Evolutionary conservation across 305 asterid genomes (phyloP).

Genomic region (Rubia occidens): DNA sequence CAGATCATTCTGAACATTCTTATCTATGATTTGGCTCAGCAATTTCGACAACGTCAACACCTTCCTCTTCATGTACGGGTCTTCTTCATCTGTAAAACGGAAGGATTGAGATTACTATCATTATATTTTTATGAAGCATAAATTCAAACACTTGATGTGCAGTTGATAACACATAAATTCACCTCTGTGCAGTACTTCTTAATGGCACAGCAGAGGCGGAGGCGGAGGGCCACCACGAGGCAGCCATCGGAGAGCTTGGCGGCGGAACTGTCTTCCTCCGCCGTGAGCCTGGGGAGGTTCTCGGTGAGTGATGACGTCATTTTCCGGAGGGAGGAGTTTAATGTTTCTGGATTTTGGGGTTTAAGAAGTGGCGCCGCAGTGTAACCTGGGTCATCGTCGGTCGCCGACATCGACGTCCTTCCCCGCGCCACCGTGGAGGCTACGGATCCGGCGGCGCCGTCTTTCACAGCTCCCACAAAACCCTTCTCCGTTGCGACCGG

Average conservation of each 20-base stretch:
- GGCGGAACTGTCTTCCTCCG: slow-evolving; percentile 69
- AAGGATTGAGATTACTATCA: no score
- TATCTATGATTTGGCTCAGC: slow-evolving; percentile 36
- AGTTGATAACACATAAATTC: not conserved
- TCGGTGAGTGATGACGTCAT: slow-evolving; percentile 27
- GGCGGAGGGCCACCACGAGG: slow-evolving; percentile 55
- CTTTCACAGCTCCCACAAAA: no score
- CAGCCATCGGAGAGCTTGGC: slow-evolving; percentile 79
- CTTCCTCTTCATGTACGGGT: slow-evolving; percentile 67
- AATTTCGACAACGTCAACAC: slow-evolving; percentile 74
- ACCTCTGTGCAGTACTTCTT: slow-evolving; percentile 64
- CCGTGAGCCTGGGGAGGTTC: slow-evolving; percentile 62
- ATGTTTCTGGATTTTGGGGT: no score
- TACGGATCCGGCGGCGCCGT: no score
- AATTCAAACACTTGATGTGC: not conserved
- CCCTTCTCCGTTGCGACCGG: no score
- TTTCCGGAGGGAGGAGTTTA: no score
- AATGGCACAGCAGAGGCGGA: slow-evolving; percentile 78
- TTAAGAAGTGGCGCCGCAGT: no score
- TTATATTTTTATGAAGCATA: not conserved
- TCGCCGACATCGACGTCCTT: no score
- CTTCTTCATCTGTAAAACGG: slow-evolving; percentile 50
- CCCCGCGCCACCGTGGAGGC: no score
- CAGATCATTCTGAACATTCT: no score
- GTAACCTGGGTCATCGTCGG: no score